A percentile compares a stretch with the other conserved stretches of the same genome.
phyloP scores from a whole-genome alignment of 345 rosid species.

The Clarkia xantiana region DNA sequence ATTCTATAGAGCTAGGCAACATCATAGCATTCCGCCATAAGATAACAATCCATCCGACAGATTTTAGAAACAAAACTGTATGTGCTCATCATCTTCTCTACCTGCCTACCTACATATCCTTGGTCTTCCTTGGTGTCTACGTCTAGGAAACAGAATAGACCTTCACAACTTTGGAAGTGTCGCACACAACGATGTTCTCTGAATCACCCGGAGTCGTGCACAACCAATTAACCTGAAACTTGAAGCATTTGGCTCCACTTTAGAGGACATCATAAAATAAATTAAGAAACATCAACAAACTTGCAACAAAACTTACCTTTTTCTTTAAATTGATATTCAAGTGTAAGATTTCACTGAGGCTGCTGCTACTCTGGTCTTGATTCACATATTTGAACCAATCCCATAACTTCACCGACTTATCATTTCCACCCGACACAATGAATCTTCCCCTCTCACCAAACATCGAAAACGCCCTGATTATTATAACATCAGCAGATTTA shows the following conservation, averaged over 20 bases:
- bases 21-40: too few relatives aligned
- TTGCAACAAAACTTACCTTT: conserved; percentile 29
- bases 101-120: too few relatives aligned
- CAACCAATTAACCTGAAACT: conserved; percentile 78
- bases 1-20: too few relatives aligned
- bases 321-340: conserved; percentile 43
- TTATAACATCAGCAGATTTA: background rate
- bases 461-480: conserved; percentile 38
- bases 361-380: conserved; percentile 17
- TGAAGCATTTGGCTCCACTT: background rate
- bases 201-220: conserved; percentile 65
- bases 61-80: too few relatives aligned
- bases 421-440: conserved; percentile 76
- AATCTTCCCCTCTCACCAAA: conserved; percentile 65
- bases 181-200: conserved; percentile 78
- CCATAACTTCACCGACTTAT: conserved; percentile 73
- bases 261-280: too few relatives aligned
- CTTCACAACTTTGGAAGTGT: conserved; percentile 79
- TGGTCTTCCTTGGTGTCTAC: too few relatives aligned
- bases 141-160: conserved; percentile 35
- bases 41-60: too few relatives aligned
- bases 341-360: conserved; percentile 27
- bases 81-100: too few relatives aligned
- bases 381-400: conserved; percentile 38
- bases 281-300: background rate